A percentile compares a stretch with the other conserved stretches of the same genome.
These are phyloP conservation scores for Penicillium sp. DNA, from an alignment of 2,329 filamentous ascomycete species.

Conservation along the genomic window DNA sequence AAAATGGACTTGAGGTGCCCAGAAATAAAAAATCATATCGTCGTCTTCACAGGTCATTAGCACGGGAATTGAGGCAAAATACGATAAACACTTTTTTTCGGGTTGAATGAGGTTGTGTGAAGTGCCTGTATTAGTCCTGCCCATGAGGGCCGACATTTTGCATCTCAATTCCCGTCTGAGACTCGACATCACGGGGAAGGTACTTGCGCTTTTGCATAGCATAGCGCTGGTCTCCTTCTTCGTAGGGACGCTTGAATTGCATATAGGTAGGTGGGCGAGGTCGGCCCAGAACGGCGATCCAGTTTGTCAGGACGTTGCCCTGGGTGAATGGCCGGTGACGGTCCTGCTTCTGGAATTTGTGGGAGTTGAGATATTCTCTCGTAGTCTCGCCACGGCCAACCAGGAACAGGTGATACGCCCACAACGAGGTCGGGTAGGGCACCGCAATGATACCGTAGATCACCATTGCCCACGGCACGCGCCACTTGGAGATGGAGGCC, in stretches of 20 bases:
- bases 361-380: conserved; percentile 90
- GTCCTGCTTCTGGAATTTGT: conserved; percentile 92
- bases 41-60: conserved; percentile 29
- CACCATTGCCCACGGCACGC: conserved; percentile 84
- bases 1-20: conserved; percentile 11
- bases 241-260: conserved; percentile 76
- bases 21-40: conserved; percentile 25
- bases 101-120: background rate
- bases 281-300: conserved; percentile 76
- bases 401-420: conserved; percentile 87
- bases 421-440: conserved; percentile 80
- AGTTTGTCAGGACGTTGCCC: conserved; percentile 74
- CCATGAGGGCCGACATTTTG: conserved; percentile 56
- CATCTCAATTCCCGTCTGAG: conserved; percentile 71
- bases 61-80: conserved; percentile 14
- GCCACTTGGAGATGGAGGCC: conserved; percentile 68
- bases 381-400: conserved; percentile 92
- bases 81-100: conserved; percentile 13
- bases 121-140: conserved; percentile 20
- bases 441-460: conserved; percentile 77
- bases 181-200: conserved; percentile 52
- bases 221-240: conserved; percentile 82
- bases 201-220: conserved; percentile 61
- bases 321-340: conserved; percentile 89
- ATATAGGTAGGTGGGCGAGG: conserved; percentile 88